phyloP scores from a whole-genome alignment of 2,329 filamentous ascomycete genomes.

The Microsporum audouinii region DNA sequence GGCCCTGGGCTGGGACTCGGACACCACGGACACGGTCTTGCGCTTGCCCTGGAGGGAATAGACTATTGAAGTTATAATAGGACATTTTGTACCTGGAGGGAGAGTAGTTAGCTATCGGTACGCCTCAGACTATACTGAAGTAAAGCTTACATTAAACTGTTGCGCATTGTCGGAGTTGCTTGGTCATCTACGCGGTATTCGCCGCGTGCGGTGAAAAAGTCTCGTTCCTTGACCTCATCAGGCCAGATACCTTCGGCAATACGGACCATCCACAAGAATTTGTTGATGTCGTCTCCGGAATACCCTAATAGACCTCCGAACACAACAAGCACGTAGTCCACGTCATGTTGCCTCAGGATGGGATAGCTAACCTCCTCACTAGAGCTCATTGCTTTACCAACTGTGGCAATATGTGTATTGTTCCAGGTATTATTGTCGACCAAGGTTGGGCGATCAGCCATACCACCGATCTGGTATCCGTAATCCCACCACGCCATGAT shows the following conservation, averaged over 20 bases:
- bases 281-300: constrained; percentile 98
- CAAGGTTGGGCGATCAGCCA: constrained; percentile 92
- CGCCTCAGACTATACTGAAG: not conserved
- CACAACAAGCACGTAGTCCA: constrained; percentile 95
- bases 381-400: constrained; percentile 97
- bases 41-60: constrained; percentile 87
- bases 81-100: constrained; percentile 93
- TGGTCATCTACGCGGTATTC: constrained; percentile 92
- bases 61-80: constrained; percentile 89
- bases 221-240: constrained; percentile 94
- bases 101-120: constrained; percentile 15
- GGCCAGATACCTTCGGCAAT: constrained; percentile 99
- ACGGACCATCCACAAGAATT: constrained; percentile 99
- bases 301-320: constrained; percentile 94
- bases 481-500: constrained; percentile 99
- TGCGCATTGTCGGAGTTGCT: constrained; percentile 94
- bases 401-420: constrained; percentile 98
- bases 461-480: constrained; percentile 97
- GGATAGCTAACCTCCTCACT: constrained; percentile 96
- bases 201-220: constrained; percentile 86
- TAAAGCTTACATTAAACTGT: constrained; percentile 81
- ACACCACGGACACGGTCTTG: constrained; percentile 77
- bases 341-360: constrained; percentile 96
- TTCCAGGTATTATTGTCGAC: constrained; percentile 99
- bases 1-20: constrained; percentile 70